Evolutionary conservation across 306 rosid genomes (phyloP), one percentile per base, ranked within the genome.

Genomic region (Arachis stenosperma): DNA sequence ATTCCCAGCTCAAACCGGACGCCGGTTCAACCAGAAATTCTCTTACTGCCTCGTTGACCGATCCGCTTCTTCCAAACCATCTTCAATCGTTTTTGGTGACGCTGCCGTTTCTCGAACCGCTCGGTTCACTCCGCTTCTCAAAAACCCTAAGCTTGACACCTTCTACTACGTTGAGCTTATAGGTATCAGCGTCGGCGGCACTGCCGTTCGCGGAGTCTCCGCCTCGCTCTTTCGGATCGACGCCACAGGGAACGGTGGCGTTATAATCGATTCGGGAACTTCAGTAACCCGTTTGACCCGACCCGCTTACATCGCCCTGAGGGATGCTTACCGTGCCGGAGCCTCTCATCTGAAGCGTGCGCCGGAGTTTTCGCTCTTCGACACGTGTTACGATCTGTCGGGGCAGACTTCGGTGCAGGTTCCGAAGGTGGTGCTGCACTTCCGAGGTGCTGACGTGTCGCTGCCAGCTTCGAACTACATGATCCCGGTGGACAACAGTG

Each of bases 41-140:
- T 94, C 98, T 0, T 94, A 94, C 84, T 94, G 98, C 36, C 70
- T 94, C 8, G 97, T 86, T 4, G 98, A 94, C 83, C 88, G 97
- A n/a, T 85, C 98, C n/a, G 81, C 97, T 7, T 79, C 97, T 0
- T 64, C 98, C 9, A 84, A 73, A 33, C 98, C 97, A 0, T 89
- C 96, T 2, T 86, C 92, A 0, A 63, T 89, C 6, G 86, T 94
- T 4, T 94, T 94, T 22, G 98, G 98, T 0, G 86, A 89, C 39
- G n/a, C 91, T 1, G 91, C 97, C 3, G 87, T 91, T 48, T 88
- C 98, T 4, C 88, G 96, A 48, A 84, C 86, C 61, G 92, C 97
- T 68, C 88, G 77, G 66, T 94, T 91, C 86, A 94, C 98, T 39
- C 96, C 97, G 0, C 75, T 94, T 0, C 52, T 94, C 22, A 27